These are phyloP conservation scores for Zea luxurians DNA, from an alignment of 176 grass and related monocot genomes.

Conservation along the genomic window DNA sequence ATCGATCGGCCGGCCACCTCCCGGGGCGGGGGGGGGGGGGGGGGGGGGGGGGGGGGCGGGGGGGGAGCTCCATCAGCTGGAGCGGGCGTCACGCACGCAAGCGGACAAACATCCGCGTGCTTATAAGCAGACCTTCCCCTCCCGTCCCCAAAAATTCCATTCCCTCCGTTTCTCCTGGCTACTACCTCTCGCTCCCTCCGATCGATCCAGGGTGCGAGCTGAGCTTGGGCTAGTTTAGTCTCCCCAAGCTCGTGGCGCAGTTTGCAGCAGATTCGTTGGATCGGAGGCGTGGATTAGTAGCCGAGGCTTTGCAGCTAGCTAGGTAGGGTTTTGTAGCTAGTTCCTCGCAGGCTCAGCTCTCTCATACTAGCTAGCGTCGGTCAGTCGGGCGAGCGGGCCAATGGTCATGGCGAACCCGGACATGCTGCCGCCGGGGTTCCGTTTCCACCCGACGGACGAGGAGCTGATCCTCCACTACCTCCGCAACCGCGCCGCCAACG, in stretches of 20 bases:
- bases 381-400: too few species aligned
- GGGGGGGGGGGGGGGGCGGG: too few species aligned
- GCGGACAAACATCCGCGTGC: slow-evolving; percentile 44
- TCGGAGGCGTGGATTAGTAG: not conserved
- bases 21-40: too few species aligned
- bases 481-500: slow-evolving; percentile 59
- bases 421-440: slow-evolving; percentile 87
- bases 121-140: slow-evolving; percentile 61
- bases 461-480: slow-evolving; percentile 95
- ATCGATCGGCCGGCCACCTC: not conserved
- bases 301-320: not conserved
- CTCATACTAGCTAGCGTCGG: too few species aligned
- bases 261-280: too few species aligned
- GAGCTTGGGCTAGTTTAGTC: not conserved
- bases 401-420: slow-evolving; percentile 62
- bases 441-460: slow-evolving; percentile 98
- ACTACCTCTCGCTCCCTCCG: not conserved
- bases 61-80: too few species aligned
- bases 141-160: slow-evolving; percentile 67
- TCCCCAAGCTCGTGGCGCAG: not conserved
- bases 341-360: too few species aligned
- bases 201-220: not conserved
- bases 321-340: slow-evolving; percentile 4
- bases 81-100: slow-evolving; percentile 6
- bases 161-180: slow-evolving; percentile 23